Evolutionary conservation across 1,284 basidiomycete species (phyloP), one percentile per base, ranked within the genome.

Genomic region (Puccinia triticina): DNA sequence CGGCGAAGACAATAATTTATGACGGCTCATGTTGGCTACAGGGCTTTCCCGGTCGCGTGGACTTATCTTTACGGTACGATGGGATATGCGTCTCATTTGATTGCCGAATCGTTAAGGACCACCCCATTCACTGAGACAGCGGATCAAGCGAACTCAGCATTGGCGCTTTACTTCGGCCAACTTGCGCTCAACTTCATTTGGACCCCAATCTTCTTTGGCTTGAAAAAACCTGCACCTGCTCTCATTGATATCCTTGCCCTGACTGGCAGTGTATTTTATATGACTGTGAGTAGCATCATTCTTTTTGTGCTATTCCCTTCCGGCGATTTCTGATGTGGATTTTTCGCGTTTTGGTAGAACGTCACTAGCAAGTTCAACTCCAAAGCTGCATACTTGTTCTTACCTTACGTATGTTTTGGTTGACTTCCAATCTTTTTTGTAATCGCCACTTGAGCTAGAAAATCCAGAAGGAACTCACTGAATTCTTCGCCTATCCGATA

Each of bases 171-270:
- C 84, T 86, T 85, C 82, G 82, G 77, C 26, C 86, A 86, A 84
- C 83, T 86, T 69, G 84, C 81, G 37, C 85, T 86, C 48, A 86
- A 86, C 83, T 83, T 81, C 26, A 26, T 85, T 67, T 86, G 86
- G 86, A 85, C 85, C 40, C 86, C 86, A 53, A 83, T 86, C 83
- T 85, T 85, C 83, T 86, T 86, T 34, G 86, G 85, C 53, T 72
- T 83, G 37, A 85, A 85, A 18, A 83, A 86, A 71, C 83, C 85
- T 77, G 84, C 84, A 10, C 76, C 85, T 2, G 85, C 84, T 18
- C 80, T 86, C 1, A 83, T 85, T 83, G 84, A 86, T 83, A 84
- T 86, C 69, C 64, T 83, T n/a, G 84, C 85, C 12, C 84, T 86
- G n/a, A 85, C 84, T 73, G 84, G 83, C 3, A 85, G 85, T 55